Conservation (phyloP, 2,329 filamentous ascomycete genomes). For the Monosporascus ibericus region DNA sequence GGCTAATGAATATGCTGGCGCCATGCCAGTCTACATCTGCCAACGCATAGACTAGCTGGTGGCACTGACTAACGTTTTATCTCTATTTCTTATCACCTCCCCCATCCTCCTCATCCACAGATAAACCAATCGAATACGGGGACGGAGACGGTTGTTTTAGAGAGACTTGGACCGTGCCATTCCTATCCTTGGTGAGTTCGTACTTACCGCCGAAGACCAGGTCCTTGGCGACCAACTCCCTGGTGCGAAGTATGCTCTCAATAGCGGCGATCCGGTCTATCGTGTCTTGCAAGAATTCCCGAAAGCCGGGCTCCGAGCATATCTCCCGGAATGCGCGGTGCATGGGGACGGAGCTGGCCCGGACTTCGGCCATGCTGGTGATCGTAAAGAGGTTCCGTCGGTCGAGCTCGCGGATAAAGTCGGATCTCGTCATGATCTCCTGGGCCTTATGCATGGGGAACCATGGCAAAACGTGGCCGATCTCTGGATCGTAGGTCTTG, state of each 20-base stretch:
- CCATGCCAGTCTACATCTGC: too few relatives aligned
- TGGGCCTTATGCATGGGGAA: conserved; percentile 78
- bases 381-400: conserved; percentile 95
- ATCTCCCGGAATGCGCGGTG: conserved; percentile 85
- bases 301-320: conserved; percentile 69
- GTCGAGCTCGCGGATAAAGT: conserved; percentile 91
- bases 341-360: conserved; percentile 95
- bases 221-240: conserved; percentile 93
- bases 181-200: conserved; percentile 42
- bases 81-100: conserved; percentile 7
- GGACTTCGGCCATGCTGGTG: conserved; percentile 76
- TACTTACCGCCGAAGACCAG: conserved; percentile 81
- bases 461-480: conserved; percentile 71
- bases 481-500: conserved; percentile 58
- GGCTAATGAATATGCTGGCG: not conserved
- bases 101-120: conserved; percentile 21
- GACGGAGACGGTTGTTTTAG: conserved; percentile 28
- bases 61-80: not conserved
- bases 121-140: conserved; percentile 23
- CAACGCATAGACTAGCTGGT: not conserved
- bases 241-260: conserved; percentile 86
- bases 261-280: conserved; percentile 85
- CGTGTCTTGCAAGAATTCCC: conserved; percentile 74
- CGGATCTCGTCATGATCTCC: conserved; percentile 89
- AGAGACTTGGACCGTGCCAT: conserved; percentile 31